Percentiles rank a stretch among this genome's conserved stretches.
These are phyloP conservation scores for Rhodotorula sp. DNA, from an alignment of 1,284 basidiomycete genomes.

Conservation along the genomic window DNA sequence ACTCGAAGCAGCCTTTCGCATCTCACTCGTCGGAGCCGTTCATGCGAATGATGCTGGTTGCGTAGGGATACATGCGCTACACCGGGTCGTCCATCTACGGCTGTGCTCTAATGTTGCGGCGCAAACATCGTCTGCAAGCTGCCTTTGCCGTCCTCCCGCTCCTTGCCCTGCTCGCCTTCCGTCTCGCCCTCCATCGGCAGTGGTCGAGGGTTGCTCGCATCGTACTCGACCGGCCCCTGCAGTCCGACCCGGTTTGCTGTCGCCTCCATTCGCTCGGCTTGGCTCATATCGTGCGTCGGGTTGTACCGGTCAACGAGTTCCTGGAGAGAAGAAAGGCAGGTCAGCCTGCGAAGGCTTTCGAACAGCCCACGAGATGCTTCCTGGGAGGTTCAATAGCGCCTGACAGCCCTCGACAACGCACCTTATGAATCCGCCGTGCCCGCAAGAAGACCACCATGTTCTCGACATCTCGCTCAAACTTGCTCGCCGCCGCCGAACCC, in stretches of 20 bases:
- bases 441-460: slow-evolving; percentile 37
- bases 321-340: not conserved
- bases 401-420: not conserved
- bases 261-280: slow-evolving; percentile 32
- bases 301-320: slow-evolving; percentile 41
- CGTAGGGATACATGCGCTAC: not conserved
- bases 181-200: not conserved
- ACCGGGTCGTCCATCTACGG: not conserved
- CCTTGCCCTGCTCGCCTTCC: slow-evolving; percentile 9
- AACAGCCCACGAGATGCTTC: no score
- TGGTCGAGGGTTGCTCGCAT: slow-evolving; percentile 8
- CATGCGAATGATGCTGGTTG: not conserved
- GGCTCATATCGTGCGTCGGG: slow-evolving; percentile 33
- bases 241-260: slow-evolving; percentile 37
- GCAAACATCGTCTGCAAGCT: slow-evolving; percentile 37
- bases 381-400: no score
- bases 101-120: slow-evolving; percentile 12
- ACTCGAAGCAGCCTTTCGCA: not conserved
- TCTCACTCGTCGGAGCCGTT: no score
- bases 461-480: slow-evolving; percentile 27
- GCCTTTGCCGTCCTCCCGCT: slow-evolving; percentile 18
- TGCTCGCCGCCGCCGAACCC: not conserved
- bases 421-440: slow-evolving; percentile 37
- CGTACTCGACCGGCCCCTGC: slow-evolving; percentile 26
- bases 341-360: not conserved